Base-by-base conservation (phyloP, 2,329 filamentous ascomycete species). In the Penicillium sp. region DNA sequence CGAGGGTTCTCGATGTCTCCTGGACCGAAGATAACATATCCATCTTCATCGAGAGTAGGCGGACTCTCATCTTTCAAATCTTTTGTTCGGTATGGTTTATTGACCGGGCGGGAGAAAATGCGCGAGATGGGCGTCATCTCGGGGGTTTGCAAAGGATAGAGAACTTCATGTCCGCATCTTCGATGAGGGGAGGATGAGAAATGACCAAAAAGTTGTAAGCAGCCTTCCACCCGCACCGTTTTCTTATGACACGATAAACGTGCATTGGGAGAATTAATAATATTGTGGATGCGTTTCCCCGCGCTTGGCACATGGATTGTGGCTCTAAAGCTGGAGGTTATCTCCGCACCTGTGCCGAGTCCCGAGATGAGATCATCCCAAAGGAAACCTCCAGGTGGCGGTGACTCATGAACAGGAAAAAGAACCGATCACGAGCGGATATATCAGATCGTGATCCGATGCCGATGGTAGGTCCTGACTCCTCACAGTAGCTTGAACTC, bases 1-100 rank as follows among this genome's bases (percentile, higher is more conserved):
- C 82, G 72, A 0, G 87, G 86, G 58, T 88, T 86, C 37, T 79
- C 73, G 57, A 83, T 73, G 63, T 86, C 84, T 24, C 73, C 74
- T 0, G 79, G 78, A 6, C 72, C 70, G 61, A 86, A 86, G 66
- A 80, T 79, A 62, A 86, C 71, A 54, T 80, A 75, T 37, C 83
- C 83, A 53, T 82, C 62, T 36, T 77, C 67, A 68, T 86, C 81
- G 24, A 85, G 70, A 56, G 77, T 77, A 3, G 80, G 79, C 1
- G 69, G 65, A 3, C 70, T 65, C 1, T 70, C 65, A 13, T 78
- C 60, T 24, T 71, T 65, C 37, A 82, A 62, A 44, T 78, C 69
- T 37, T 65, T 58, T n/a, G 78, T 78, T 35, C 80, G 74, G 64
- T 83, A 84, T 6, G 82, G 82, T 65, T 84, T 85, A 58, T 81